Conservation (phyloP, 352 stramenopile species). For the Globisporangium iwayamae region DNA sequence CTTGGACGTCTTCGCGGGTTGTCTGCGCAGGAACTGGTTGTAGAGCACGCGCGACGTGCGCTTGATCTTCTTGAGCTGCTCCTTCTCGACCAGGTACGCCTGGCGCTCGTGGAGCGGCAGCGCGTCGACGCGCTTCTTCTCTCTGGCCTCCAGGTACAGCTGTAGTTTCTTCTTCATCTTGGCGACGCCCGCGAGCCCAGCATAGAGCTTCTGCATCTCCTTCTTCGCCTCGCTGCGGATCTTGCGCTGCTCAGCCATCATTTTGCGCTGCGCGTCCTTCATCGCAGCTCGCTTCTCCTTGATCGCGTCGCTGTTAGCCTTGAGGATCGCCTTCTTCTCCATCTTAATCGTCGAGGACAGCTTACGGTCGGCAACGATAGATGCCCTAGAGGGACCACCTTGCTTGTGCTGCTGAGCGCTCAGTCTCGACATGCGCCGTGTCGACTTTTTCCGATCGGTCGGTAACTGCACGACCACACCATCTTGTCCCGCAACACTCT, state of each 20-base stretch:
- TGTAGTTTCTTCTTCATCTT: constrained; percentile 59
- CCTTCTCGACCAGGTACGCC: constrained; percentile 50
- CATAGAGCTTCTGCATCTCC: constrained; percentile 41
- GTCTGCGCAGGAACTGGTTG: constrained; percentile 58
- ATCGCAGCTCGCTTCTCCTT: constrained; percentile 36
- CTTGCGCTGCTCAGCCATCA: constrained; percentile 29
- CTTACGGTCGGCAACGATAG: constrained; percentile 18
- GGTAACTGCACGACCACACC: constrained; percentile 9
- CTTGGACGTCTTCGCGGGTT: constrained; percentile 41
- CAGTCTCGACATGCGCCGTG: constrained; percentile 6
- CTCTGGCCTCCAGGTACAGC: constrained; percentile 38
- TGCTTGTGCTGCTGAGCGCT: constrained; percentile 5
- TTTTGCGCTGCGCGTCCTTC: constrained; percentile 33
- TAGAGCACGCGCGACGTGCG: constrained; percentile 67
- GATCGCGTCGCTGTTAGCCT: constrained; percentile 39
- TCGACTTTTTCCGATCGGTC: background rate
- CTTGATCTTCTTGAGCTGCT: constrained; percentile 60
- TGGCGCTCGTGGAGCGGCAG: constrained; percentile 60
- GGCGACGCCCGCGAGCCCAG: constrained; percentile 39
- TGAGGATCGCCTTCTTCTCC: constrained; percentile 48
- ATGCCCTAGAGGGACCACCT: background rate
- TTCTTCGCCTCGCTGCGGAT: constrained; percentile 32
- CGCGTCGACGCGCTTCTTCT: constrained; percentile 31
- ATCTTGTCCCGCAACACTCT: background rate
- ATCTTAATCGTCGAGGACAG: constrained; percentile 51